Base-by-base conservation (phyloP, 108 stramenopile genomes). In the Parmales sp. region DNA sequence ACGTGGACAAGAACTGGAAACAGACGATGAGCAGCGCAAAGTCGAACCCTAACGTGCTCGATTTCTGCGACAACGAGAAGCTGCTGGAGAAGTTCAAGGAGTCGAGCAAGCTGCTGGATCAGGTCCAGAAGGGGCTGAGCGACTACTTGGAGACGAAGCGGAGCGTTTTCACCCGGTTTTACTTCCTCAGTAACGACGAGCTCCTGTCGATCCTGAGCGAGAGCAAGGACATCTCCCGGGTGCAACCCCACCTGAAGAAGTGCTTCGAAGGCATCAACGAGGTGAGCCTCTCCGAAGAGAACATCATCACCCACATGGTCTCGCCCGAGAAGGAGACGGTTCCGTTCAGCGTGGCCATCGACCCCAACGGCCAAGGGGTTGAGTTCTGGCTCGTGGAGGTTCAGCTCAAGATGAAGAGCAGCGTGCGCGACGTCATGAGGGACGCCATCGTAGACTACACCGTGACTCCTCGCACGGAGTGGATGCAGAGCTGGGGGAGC, bases 141-240 rank as follows among this genome's bases (percentile, higher is more conserved):
- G 83, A 86, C 45, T 86, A 86, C 50, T 72, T 86, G 18, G 85
- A 86, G 75, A 86, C 83, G 36, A 86, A 86, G 45, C 74, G 85
- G 8, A 65, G 64, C 37, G 83, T 70, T 28, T 86, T 86, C 64
- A 76, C 83, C 1, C 72, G 85, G 2, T 82, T 86, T 45, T 86
- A 83, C 74, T 86, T 86, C 73, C 50, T 86, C 38, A 80, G 79
- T 23, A 80, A 86, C 74, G 83, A 82, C 39, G 85, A 86, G 51
- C 77, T 86, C 28, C 77, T 86, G 28, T 77, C 79, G n/a, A 83
- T 85, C 74, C 54, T 85, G 22, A 78, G 77, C 19, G 80, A 83
- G 43, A 70, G 72, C 38, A 85, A 85, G 64, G 84, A 83, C 72
- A 81, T 83, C 19, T 73, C 65, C 46, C 54, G 75, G 44, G 84